phyloP scores from a whole-genome alignment of 768 basidiomycete genomes.

The Udeniomyces megalosporus region DNA sequence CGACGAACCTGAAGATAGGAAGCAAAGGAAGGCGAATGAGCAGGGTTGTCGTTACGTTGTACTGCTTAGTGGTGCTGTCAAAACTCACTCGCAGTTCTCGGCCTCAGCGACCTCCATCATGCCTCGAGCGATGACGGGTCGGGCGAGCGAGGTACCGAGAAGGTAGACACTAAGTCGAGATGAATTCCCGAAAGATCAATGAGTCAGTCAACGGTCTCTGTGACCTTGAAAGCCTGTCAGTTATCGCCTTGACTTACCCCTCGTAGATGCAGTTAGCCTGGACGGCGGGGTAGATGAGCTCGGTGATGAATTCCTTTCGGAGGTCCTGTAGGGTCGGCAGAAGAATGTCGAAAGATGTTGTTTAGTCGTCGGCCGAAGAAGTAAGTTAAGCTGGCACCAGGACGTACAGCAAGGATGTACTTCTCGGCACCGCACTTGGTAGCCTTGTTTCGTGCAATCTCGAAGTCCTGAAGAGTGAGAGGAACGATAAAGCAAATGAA shows the following conservation, averaged over 20 bases:
- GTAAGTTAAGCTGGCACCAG: neutral
- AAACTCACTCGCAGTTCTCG: slow-evolving; percentile 84
- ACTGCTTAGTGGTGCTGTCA: too few species aligned
- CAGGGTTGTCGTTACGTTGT: too few species aligned
- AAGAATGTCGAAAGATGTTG: neutral
- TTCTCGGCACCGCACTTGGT: slow-evolving; percentile 83
- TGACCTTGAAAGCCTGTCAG: neutral
- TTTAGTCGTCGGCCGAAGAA: neutral
- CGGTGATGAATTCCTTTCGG: slow-evolving; percentile 83
- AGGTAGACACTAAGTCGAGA: slow-evolving; percentile 54
- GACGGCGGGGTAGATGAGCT: slow-evolving; percentile 93
- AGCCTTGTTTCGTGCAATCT: slow-evolving; percentile 76
- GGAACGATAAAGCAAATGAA: neutral
- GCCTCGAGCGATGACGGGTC: slow-evolving; percentile 95
- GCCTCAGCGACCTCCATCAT: slow-evolving; percentile 86
- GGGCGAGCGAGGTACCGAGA: slow-evolving; percentile 90
- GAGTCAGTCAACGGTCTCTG: neutral
- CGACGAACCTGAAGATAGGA: slow-evolving; percentile 50
- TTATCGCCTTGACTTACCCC: slow-evolving; percentile 33
- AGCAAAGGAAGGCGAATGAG: neutral
- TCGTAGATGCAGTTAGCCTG: slow-evolving; percentile 99
- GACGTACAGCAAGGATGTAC: slow-evolving; percentile 68
- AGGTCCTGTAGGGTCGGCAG: slow-evolving; percentile 45
- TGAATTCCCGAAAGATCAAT: neutral
- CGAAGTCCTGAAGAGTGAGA: slow-evolving; percentile 54